Evolutionary conservation across 331 rosid genomes (phyloP), one percentile per base, ranked within the genome.

Genomic region (Quercus tomentella): DNA sequence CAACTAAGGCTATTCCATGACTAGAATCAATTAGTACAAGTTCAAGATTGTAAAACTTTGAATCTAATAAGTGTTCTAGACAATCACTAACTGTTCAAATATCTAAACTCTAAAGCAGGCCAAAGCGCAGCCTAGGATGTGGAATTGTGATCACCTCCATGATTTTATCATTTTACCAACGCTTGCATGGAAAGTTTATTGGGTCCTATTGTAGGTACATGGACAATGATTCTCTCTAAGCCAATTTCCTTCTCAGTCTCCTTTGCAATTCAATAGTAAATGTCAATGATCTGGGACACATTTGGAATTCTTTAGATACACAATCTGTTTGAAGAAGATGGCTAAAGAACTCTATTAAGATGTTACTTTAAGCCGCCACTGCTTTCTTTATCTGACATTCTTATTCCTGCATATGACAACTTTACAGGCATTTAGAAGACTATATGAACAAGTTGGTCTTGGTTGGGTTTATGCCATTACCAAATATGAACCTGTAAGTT

Each of bases 391-490:
- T 10, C 4, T 10, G 16, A 45, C 4, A 11, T 45, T 45, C 52
- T 49, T 6, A 56, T 75, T 69, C 54, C 61, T 56, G 73, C 14
- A 68, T 56, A 30, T 56, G 65, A 41, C 25, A 55, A 70, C 54
- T 71, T 56, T 81, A 81, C 91, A 92, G 97, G 98, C 97, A 33
- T 94, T 94, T 76, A 82, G 97, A 82, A 91, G 85, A 84, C 83
- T 94, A 51, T 94, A 94, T 75, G 98, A 94, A 81, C 79, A 91
- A 61, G 92, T 91, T 73, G 97, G 92, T 75, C 98, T 94, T 33
- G 98, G 98, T 78, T 94, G 98, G 98, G 88, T 94, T 70, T 94
- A 92, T 83, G 94, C 97, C 58, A 80, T 94, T 41, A 92, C 97
- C 62, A 94, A 92, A 89, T 92, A 88, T 63, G 89, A 91, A 82